Percentiles rank a stretch among this genome's conserved stretches.
These are phyloP conservation scores for Candida suzukii DNA, from an alignment of 805 yeast genomes.

Conservation along the genomic window DNA sequence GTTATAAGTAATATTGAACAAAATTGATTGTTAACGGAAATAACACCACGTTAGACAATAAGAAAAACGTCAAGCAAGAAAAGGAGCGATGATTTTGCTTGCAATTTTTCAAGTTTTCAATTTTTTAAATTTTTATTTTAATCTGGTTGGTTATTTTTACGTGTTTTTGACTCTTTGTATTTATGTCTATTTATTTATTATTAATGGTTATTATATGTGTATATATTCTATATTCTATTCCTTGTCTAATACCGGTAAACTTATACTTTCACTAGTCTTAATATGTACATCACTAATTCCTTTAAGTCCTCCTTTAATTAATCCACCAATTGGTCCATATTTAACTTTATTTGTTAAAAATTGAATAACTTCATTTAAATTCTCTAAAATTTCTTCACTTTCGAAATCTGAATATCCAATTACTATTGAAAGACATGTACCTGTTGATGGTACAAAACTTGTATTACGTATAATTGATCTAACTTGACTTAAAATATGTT, in stretches of 20 bases:
- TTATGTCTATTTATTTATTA: too few relatives aligned
- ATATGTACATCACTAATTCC: constrained; percentile 47
- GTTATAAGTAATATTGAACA: too few relatives aligned
- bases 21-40: too few relatives aligned
- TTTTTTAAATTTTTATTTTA: too few relatives aligned
- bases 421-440: constrained; percentile 51
- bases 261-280: constrained; percentile 59
- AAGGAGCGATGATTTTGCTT: too few relatives aligned
- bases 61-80: too few relatives aligned
- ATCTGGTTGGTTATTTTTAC: too few relatives aligned
- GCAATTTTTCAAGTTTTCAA: too few relatives aligned
- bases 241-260: constrained; percentile 44
- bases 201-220: too few relatives aligned
- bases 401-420: constrained; percentile 51
- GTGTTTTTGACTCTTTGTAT: too few relatives aligned
- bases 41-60: too few relatives aligned
- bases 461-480: constrained; percentile 59
- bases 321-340: constrained; percentile 52
- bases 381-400: constrained; percentile 36
- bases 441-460: constrained; percentile 50
- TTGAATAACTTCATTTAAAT: constrained; percentile 42
- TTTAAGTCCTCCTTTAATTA: constrained; percentile 34
- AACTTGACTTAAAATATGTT: constrained; percentile 57
- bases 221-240: background rate
- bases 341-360: constrained; percentile 38